Percentiles rank a stretch among this genome's conserved stretches.
Conservation (phyloP, 2,329 filamentous ascomycete species). For the Colletotrichum sp. region DNA sequence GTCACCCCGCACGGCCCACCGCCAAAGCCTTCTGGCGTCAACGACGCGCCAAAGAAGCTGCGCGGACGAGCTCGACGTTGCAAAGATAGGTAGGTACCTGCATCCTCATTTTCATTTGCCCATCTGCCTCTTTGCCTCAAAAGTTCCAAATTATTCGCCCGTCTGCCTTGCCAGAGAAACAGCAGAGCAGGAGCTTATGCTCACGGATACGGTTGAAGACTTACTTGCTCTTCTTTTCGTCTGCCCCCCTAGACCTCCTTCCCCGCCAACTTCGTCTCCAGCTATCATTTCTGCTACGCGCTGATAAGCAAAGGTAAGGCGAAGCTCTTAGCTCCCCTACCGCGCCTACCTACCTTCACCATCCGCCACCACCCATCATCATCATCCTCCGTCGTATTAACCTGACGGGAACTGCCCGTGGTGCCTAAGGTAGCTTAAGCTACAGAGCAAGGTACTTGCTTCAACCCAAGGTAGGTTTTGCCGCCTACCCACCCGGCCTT, state of each 20-base stretch:
- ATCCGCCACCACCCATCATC: background rate
- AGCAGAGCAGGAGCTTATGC: background rate
- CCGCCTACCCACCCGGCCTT: background rate
- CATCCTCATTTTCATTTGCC: background rate
- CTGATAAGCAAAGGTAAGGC: slow-evolving; percentile 1
- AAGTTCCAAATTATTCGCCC: background rate
- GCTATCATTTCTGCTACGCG: background rate
- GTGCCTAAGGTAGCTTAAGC: background rate
- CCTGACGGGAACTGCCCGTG: background rate
- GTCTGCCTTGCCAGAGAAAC: background rate
- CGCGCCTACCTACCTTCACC: background rate
- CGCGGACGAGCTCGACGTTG: background rate
- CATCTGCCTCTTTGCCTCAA: background rate
- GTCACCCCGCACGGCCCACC: slow-evolving; percentile 5
- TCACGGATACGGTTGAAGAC: background rate
- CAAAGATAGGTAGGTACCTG: background rate
- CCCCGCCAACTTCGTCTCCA: background rate
- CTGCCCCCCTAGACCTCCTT: background rate
- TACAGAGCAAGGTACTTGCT: background rate
- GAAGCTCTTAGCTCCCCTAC: slow-evolving; percentile 1
- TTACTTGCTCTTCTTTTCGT: background rate
- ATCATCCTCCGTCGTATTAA: background rate
- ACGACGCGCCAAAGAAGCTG: background rate
- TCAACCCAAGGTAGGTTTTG: background rate
- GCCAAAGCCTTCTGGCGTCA: slow-evolving; percentile 6